Base-by-base conservation (phyloP, 192 early-diverging fungal species). In the Lobosporangium transversale region DNA sequence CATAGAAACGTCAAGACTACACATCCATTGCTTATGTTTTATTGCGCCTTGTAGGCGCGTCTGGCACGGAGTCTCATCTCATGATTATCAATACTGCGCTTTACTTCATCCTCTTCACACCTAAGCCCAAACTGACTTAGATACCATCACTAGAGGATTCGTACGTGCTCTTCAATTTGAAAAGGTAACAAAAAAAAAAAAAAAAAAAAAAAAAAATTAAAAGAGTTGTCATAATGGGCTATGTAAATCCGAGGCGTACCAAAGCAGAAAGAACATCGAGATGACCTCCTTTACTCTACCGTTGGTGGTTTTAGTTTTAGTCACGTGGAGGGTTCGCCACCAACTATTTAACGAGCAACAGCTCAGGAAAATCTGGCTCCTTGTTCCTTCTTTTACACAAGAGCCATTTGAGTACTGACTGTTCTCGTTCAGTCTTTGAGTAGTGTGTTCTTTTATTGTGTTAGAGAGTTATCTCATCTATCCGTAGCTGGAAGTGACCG, bases 121-220 rank as follows among this genome's bases (percentile, higher is more conserved):
- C 56, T 92, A 89, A 58, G 27, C 69, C 8, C 47, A 57, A 11
- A 83, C 79, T 47, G 69, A 78, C 7, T 36, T 86, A 12, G 67
- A 63, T 1, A 76, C 83, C 2, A 66, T 87, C 23, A 53, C 81
- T 0, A 68, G 76, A 36, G 78, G 83, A 35, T 83, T 90, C 54
- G 81, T 79, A 1, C 83, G 86, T 31, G 84, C 88, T 2, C 58
- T 90, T 92, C 51, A 92, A 92, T 58, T 53, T 79, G 0, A 80
- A 83, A 81, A 80, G 83, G 56, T 18, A 14, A 29, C 20, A 21
- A 9, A 36, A 23, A 23, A 50, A 48, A 27, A 26, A 17, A 27
- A 23, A 40, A 40, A 40, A 40, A 40, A 40, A 40, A 40, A 40
- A 40, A 40, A 40, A 40, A 40, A 40, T 40, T 40, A 7, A 40